Conservation (phyloP, 2,329 filamentous ascomycete species). For the Stromatinia cepivora region DNA sequence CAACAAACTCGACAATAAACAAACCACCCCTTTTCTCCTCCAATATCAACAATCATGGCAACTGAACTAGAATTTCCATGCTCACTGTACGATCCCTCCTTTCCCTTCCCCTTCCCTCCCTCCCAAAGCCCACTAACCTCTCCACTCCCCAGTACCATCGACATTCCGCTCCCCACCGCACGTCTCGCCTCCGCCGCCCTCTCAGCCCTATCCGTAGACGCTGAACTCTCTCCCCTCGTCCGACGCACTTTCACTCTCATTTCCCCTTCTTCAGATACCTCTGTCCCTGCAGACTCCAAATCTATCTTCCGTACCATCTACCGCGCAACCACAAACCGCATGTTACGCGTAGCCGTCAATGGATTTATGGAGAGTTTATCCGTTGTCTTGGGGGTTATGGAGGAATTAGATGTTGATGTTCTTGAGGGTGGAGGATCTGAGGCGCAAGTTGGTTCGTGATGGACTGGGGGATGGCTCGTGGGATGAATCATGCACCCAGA, state of each 20-base stretch:
- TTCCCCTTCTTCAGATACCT: constrained; percentile 27
- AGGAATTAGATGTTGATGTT: constrained; percentile 84
- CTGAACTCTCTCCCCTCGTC: constrained; percentile 84
- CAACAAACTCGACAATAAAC: neutral
- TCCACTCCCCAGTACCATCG: constrained; percentile 32
- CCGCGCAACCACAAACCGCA: constrained; percentile 87
- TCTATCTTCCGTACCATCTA: constrained; percentile 51
- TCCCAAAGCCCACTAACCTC: neutral
- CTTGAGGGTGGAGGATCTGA: constrained; percentile 47
- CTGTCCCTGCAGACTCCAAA: neutral
- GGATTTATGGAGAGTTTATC: constrained; percentile 90
- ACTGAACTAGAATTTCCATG: constrained; percentile 58
- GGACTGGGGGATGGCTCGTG: no score
- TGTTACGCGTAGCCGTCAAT: constrained; percentile 94
- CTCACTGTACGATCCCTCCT: constrained; percentile 54
- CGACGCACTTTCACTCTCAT: constrained; percentile 66
- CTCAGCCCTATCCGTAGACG: constrained; percentile 77
- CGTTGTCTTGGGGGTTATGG: constrained; percentile 85
- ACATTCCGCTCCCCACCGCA: constrained; percentile 70
- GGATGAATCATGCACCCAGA: neutral
- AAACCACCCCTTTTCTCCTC: neutral
- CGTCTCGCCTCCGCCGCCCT: constrained; percentile 77
- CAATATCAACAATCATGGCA: constrained; percentile 10
- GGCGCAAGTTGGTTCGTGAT: neutral
- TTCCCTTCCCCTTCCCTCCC: neutral